Evolutionary conservation across 1,139 yeast species (phyloP).

Genomic region (Suhomyces ambrosiae): DNA sequence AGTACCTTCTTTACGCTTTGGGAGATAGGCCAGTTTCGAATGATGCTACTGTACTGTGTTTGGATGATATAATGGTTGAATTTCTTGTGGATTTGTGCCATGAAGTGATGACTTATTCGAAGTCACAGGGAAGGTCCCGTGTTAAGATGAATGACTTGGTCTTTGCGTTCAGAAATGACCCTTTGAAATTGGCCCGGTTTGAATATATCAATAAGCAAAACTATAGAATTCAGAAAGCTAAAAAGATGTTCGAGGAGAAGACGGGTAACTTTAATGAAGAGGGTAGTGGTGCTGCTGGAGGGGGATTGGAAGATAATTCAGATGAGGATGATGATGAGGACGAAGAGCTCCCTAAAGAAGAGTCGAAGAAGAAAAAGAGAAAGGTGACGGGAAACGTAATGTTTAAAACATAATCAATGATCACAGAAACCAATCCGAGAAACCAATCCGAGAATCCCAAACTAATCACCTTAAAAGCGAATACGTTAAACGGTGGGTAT

Average conservation of each 20-base stretch:
- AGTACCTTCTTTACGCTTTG: slow-evolving; percentile 75
- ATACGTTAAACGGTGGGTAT: too few species aligned
- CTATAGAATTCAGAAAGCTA: slow-evolving; percentile 74
- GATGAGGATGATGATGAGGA: slow-evolving; percentile 21
- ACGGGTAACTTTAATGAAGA: slow-evolving; percentile 18
- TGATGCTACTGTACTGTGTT: slow-evolving; percentile 72
- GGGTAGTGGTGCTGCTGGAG: slow-evolving; percentile 12
- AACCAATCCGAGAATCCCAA: too few species aligned
- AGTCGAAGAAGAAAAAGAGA: slow-evolving; percentile 18
- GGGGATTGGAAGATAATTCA: slow-evolving; percentile 13
- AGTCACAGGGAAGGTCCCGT: slow-evolving; percentile 58
- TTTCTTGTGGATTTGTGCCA: slow-evolving; percentile 64
- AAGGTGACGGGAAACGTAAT: slow-evolving; percentile 16
- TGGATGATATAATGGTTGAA: slow-evolving; percentile 83
- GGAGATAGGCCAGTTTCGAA: slow-evolving; percentile 85
- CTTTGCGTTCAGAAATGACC: slow-evolving; percentile 81
- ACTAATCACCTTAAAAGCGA: too few species aligned
- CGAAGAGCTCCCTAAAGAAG: slow-evolving; percentile 10
- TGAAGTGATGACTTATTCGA: slow-evolving; percentile 40
- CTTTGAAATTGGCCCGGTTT: slow-evolving; percentile 80
- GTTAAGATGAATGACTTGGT: slow-evolving; percentile 87
- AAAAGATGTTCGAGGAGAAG: slow-evolving; percentile 75
- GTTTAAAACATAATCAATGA: slow-evolving; percentile 10
- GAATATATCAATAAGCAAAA: slow-evolving; percentile 77
- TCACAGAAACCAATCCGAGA: too few species aligned